Evolutionary conservation across 345 rosid genomes (phyloP).

Genomic region (Lenwebbia sp.): DNA sequence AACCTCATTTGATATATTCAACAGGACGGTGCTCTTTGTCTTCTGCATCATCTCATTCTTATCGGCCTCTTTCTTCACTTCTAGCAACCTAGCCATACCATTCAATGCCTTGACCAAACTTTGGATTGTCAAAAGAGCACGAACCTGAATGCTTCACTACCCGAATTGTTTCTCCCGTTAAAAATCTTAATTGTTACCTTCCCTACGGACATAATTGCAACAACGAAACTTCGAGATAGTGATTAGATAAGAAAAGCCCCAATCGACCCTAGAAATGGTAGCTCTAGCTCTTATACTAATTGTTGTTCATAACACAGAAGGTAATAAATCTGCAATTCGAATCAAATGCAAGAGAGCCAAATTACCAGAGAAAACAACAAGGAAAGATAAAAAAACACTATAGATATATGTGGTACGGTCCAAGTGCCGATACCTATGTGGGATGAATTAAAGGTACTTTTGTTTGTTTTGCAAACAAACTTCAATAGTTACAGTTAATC

Average conservation of each 20-base stretch:
- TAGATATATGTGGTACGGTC: neutral
- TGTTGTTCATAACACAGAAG: neutral
- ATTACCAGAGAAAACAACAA: neutral
- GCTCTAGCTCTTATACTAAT: neutral
- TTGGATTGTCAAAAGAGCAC: neutral
- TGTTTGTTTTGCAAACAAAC: no score
- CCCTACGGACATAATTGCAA: neutral
- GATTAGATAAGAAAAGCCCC: neutral
- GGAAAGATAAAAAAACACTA: neutral
- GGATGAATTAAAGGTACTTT: no score
- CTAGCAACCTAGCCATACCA: neutral
- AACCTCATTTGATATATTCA: neutral
- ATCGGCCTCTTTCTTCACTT: neutral
- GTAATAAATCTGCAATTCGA: neutral
- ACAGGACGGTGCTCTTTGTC: neutral
- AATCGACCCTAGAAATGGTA: neutral
- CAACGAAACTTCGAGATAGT: neutral
- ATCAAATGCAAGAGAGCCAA: neutral
- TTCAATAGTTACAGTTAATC: neutral
- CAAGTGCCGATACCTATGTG: neutral
- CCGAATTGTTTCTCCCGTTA: neutral
- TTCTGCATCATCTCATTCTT: neutral
- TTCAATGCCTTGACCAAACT: neutral
- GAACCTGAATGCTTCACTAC: neutral
- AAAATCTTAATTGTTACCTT: neutral